Evolutionary conservation across 495 filamentous ascomycete genomes (phyloP).

Genomic region (Penicillium arizonense): DNA sequence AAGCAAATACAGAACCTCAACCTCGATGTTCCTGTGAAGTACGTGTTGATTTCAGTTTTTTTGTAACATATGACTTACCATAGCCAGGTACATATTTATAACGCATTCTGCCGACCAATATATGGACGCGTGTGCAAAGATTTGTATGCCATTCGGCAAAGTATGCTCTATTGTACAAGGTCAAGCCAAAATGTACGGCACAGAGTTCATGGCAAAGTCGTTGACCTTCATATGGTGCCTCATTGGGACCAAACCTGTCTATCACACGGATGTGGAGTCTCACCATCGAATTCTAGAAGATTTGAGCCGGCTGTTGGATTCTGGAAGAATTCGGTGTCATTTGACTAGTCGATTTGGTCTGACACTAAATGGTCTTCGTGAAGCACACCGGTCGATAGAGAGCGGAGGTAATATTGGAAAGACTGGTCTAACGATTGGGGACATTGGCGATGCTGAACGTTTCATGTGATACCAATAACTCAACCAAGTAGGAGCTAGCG

Average conservation of each 20-base stretch:
- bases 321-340: background rate
- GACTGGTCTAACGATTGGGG: background rate
- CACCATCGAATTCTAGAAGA: background rate
- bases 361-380: constrained; percentile 2
- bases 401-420: constrained; percentile 2
- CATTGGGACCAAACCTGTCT: constrained; percentile 24
- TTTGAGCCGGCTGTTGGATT: background rate
- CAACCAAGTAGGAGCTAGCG: too few relatives aligned
- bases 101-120: constrained; percentile 23
- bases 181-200: constrained; percentile 31
- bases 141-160: constrained; percentile 33
- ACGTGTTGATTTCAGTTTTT: background rate
- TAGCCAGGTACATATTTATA: constrained; percentile 29
- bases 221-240: constrained; percentile 33
- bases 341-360: background rate
- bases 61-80: background rate
- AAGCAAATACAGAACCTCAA: constrained; percentile 24
- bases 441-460: background rate
- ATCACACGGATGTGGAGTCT: constrained; percentile 1
- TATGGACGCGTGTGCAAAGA: constrained; percentile 1
- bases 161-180: constrained; percentile 35
- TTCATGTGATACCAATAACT: too few relatives aligned
- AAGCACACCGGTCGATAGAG: constrained; percentile 3
- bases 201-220: constrained; percentile 36
- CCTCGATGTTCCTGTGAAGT: constrained; percentile 26